Conservation (phyloP, 768 basidiomycete species). For the Trametes cubensis region DNA sequence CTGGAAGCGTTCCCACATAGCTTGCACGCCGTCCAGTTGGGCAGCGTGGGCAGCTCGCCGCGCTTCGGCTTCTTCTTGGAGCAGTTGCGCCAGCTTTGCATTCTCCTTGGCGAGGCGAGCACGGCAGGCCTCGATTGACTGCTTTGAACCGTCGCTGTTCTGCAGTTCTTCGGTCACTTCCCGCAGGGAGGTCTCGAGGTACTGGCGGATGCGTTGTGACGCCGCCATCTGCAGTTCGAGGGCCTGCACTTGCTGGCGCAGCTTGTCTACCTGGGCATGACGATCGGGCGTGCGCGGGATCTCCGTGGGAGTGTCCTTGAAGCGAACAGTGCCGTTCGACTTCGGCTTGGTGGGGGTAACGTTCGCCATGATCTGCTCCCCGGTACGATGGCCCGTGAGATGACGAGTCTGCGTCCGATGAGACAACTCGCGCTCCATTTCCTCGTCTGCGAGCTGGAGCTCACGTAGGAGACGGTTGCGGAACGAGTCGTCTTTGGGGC, state of each 20-base stretch:
- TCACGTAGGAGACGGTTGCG: slow-evolving; percentile 64
- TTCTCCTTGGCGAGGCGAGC: slow-evolving; percentile 62
- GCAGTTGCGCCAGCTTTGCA: slow-evolving; percentile 51
- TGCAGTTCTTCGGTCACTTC: slow-evolving; percentile 65
- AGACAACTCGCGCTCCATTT: slow-evolving; percentile 54
- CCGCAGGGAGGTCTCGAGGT: slow-evolving; percentile 60
- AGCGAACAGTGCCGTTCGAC: slow-evolving; percentile 39
- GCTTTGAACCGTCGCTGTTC: slow-evolving; percentile 65
- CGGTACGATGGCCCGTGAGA: slow-evolving; percentile 26
- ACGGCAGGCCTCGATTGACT: slow-evolving; percentile 60
- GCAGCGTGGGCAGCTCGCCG: slow-evolving; percentile 62
- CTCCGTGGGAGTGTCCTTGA: slow-evolving; percentile 41
- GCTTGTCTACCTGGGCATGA: slow-evolving; percentile 48
- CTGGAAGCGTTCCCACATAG: slow-evolving; percentile 69
- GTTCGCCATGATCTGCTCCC: slow-evolving; percentile 39
- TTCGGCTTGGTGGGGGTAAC: slow-evolving; percentile 51
- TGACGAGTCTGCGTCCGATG: slow-evolving; percentile 35
- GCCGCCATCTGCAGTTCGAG: slow-evolving; percentile 71
- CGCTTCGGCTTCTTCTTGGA: slow-evolving; percentile 66
- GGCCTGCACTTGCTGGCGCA: slow-evolving; percentile 66
- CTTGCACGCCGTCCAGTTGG: slow-evolving; percentile 63
- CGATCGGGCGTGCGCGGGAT: slow-evolving; percentile 46
- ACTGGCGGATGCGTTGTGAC: slow-evolving; percentile 65
- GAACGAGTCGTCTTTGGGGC: slow-evolving; percentile 62
- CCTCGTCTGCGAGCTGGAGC: slow-evolving; percentile 62